phyloP scores from a whole-genome alignment of 257 asterid genomes.

The Fraxinus anomala region DNA sequence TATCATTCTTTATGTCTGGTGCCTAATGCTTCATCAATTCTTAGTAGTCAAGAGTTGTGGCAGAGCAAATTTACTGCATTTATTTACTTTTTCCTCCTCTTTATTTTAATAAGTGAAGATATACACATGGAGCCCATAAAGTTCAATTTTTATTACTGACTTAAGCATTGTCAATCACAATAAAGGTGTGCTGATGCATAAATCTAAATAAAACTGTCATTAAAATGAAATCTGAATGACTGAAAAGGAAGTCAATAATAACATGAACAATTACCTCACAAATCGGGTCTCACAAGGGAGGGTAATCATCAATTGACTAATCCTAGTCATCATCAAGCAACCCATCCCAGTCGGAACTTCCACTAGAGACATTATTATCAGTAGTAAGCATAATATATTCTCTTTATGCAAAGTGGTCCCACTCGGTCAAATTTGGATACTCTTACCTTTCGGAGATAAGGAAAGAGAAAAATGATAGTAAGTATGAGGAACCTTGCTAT shows the following conservation, averaged over 20 bases:
- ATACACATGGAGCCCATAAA: neutral
- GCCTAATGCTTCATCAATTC: neutral
- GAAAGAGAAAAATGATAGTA: neutral
- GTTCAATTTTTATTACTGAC: conserved; percentile 8
- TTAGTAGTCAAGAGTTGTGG: neutral
- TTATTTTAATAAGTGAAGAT: conserved; percentile 1
- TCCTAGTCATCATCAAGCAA: conserved; percentile 59
- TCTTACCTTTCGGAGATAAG: conserved; percentile 65
- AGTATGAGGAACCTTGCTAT: conserved; percentile 13
- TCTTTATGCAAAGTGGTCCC: conserved; percentile 98
- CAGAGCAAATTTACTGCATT: neutral
- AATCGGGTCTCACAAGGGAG: conserved; percentile 75
- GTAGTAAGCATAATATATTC: conserved; percentile 90
- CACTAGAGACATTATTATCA: conserved; percentile 97
- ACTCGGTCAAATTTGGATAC: conserved; percentile 91
- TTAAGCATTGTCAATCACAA: neutral
- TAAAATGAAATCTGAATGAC: neutral
- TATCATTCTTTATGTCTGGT: neutral
- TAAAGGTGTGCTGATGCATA: neutral
- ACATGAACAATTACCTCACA: conserved; percentile 40
- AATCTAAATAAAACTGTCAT: neutral
- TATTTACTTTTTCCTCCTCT: conserved; percentile 10
- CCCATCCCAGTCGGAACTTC: conserved; percentile 97
- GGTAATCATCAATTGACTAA: neutral
- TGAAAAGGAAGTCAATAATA: neutral